Evolutionary conservation across 1,284 basidiomycete genomes (phyloP).

Genomic region (Pseudozyma flocculosa): DNA sequence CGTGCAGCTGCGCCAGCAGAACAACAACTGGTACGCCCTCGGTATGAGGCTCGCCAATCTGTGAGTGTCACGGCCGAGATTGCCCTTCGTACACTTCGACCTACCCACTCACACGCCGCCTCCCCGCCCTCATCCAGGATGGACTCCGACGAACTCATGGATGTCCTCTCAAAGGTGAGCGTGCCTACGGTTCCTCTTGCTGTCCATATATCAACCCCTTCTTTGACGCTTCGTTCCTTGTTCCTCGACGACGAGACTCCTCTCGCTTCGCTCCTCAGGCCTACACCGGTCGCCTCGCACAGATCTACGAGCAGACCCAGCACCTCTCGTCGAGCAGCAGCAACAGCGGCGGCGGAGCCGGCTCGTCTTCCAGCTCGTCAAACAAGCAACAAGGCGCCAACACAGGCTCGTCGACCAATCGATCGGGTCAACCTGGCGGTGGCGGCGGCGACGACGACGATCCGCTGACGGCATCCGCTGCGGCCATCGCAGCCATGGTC

Average conservation of each 20-base stretch:
- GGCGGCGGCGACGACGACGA: no score
- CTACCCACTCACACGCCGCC: no score
- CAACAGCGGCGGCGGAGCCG: slow-evolving; percentile 7
- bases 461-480: slow-evolving; percentile 9
- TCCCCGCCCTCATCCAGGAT: no score
- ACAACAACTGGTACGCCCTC: slow-evolving; percentile 53
- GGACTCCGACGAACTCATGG: slow-evolving; percentile 41
- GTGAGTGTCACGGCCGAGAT: slow-evolving; percentile 21
- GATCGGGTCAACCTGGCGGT: no score
- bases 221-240: no score
- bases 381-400: no score
- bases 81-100: not conserved
- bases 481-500: slow-evolving; percentile 35
- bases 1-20: slow-evolving; percentile 46
- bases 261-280: no score
- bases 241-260: no score
- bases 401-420: no score
- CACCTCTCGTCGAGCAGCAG: slow-evolving; percentile 24
- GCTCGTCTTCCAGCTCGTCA: not conserved
- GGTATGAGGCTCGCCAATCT: slow-evolving; percentile 46
- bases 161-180: slow-evolving; percentile 34
- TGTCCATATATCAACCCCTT: not conserved
- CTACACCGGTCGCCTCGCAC: slow-evolving; percentile 40
- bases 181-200: not conserved
- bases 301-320: slow-evolving; percentile 49